phyloP scores from a whole-genome alignment of 2,329 filamentous ascomycete species.

The Colletotrichum zoysiae region DNA sequence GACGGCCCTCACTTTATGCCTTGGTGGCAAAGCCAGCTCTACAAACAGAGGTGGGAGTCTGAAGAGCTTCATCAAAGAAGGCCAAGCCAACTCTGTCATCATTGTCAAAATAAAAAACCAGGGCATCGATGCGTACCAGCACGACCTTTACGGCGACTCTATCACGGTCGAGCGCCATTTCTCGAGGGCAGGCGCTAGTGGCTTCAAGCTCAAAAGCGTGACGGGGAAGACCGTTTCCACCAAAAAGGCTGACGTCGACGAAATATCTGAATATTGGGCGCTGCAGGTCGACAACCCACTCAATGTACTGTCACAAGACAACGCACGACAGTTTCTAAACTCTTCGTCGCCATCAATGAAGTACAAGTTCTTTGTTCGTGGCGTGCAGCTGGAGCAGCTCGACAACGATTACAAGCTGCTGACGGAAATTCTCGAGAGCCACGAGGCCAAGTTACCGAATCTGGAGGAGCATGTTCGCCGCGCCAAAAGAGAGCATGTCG shows the following conservation, averaged over 20 bases:
- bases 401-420: conserved; percentile 92
- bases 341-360: conserved; percentile 85
- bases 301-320: conserved; percentile 95
- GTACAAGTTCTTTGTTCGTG: conserved; percentile 96
- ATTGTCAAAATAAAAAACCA: conserved; percentile 92
- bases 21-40: conserved; percentile 93
- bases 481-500: conserved; percentile 65
- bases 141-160: conserved; percentile 82
- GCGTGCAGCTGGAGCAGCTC: conserved; percentile 91
- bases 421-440: conserved; percentile 81
- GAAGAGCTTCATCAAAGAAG: conserved; percentile 92
- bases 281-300: conserved; percentile 97
- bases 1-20: conserved; percentile 90
- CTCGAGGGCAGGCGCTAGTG: conserved; percentile 77
- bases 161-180: conserved; percentile 96
- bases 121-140: conserved; percentile 86
- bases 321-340: conserved; percentile 92
- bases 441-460: conserved; percentile 71
- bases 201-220: conserved; percentile 88
- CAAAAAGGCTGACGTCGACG: conserved; percentile 88
- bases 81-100: conserved; percentile 80
- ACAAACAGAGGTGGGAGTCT: conserved; percentile 93
- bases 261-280: conserved; percentile 92
- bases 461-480: conserved; percentile 73
- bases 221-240: conserved; percentile 79